A percentile compares a stretch with the other conserved stretches of the same genome.
phyloP scores from a whole-genome alignment of 345 rosid genomes.

The Psidium friedrichsthalianum region DNA sequence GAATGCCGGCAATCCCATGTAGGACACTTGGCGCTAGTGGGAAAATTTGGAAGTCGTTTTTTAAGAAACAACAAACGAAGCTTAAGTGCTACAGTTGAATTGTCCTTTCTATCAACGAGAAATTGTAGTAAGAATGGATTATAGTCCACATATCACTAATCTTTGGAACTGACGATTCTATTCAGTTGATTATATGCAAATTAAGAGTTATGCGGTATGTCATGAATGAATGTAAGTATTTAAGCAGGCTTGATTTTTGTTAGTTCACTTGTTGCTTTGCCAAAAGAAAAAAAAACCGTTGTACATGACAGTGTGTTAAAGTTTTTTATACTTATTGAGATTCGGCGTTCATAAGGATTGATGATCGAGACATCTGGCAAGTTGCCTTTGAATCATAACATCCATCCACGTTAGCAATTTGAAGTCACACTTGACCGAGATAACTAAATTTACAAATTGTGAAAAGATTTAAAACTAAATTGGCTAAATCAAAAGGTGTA shows the following conservation, averaged over 20 bases:
- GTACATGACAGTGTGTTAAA: no score
- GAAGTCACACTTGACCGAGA: no score
- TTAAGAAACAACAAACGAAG: no score
- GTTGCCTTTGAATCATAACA: neutral
- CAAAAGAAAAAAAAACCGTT: no score
- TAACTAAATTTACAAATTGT: no score
- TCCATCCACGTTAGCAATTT: no score
- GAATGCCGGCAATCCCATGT: no score
- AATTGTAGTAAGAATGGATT: neutral
- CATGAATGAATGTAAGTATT: neutral
- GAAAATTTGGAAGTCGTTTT: no score
- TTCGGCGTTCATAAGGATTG: neutral
- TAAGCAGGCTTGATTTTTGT: neutral
- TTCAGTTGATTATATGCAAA: neutral
- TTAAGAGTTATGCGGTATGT: neutral
- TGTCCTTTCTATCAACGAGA: neutral
- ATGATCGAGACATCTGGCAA: neutral
- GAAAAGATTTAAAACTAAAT: no score
- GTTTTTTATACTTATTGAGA: neutral
- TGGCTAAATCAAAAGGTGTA: no score
- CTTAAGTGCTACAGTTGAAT: neutral
- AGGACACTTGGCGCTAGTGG: no score
- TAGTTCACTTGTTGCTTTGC: neutral
- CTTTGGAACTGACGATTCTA: neutral
- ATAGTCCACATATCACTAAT: neutral